Base-by-base conservation (phyloP, 192 early-diverging fungal genomes). In the Backusella circina region DNA sequence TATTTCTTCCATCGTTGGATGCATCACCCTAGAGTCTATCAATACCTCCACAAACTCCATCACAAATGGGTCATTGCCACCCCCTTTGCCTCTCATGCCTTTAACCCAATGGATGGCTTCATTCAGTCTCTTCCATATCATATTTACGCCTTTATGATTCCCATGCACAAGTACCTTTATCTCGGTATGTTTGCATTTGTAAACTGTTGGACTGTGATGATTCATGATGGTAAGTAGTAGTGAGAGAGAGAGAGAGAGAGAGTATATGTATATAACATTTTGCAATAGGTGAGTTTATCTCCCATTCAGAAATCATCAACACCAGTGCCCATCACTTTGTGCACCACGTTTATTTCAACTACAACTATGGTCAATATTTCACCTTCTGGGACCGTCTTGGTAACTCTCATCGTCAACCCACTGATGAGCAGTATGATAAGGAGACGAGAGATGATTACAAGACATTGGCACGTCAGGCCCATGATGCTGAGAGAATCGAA, bases 291-390 rank as follows among this genome's bases (percentile, higher is more conserved):
- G 90, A 91, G 54, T 96, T 93, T 70, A 72, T 96, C 15, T 82
- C 91, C 13, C 85, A 83, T 66, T 88, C 90, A 68, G 75, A 87
- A 0, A 79, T 91, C 64, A 87, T 98, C 75, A 98, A 98, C 79
- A 90, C 92, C n/a, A 90, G 94, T 1, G 98, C 98, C 10, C 98
- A 99, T 77, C 98, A 99, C 80, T 90, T 95, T 21, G 90, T 99
- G 44, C 98, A 99, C 78, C 98, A 99, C 77, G 77, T 97, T 61
- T 96, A 99, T 84, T 99, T 99, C 83, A 97, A 98, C 88, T 99
- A 98, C 90, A 99, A 99, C 88, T 99, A 96, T 78, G 97, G 97
- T 2, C 97, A 99, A 85, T 99, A 97, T 84, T 95, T 94, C 23
- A 99, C 97, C 10, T 72, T 99, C 13, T 99, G 96, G 93, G 95